Conservation (phyloP, 495 filamentous ascomycete genomes). For the Jackrogersella minutella region DNA sequence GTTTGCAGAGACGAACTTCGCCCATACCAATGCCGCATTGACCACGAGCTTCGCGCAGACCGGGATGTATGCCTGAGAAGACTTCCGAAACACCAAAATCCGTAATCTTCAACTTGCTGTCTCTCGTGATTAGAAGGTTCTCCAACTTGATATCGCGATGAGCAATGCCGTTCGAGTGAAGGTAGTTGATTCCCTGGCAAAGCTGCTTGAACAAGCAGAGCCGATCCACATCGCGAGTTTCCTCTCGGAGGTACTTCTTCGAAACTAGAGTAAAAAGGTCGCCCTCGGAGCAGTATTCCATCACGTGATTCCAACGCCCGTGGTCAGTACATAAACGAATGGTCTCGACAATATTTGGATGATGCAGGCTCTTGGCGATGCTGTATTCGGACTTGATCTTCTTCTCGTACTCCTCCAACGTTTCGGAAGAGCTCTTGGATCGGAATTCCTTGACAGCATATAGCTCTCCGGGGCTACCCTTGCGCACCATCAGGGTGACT, state of each 20-base stretch:
- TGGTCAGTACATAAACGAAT: slow-evolving; percentile 72
- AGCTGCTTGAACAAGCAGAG: slow-evolving; percentile 85
- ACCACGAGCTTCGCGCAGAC: slow-evolving; percentile 66
- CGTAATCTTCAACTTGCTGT: slow-evolving; percentile 79
- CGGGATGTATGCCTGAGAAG: slow-evolving; percentile 77
- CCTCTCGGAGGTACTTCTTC: slow-evolving; percentile 65
- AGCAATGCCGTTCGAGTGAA: slow-evolving; percentile 75
- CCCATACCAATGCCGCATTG: slow-evolving; percentile 72
- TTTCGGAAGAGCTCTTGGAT: slow-evolving; percentile 66
- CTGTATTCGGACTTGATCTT: slow-evolving; percentile 85
- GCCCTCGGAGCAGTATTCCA: slow-evolving; percentile 81
- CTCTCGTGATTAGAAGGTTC: slow-evolving; percentile 73
- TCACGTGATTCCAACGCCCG: slow-evolving; percentile 79
- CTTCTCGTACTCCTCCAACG: slow-evolving; percentile 70
- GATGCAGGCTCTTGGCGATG: slow-evolving; percentile 76
- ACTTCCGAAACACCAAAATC: slow-evolving; percentile 84
- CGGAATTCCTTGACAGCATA: slow-evolving; percentile 85
- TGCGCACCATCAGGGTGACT: slow-evolving; percentile 72
- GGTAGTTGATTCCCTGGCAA: slow-evolving; percentile 71
- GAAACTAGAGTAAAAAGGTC: slow-evolving; percentile 75
- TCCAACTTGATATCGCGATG: slow-evolving; percentile 87
- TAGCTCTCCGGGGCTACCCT: slow-evolving; percentile 60
- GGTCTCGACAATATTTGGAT: slow-evolving; percentile 82
- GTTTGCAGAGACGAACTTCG: slow-evolving; percentile 69
- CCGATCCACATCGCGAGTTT: slow-evolving; percentile 71